Percentiles rank a stretch among this genome's conserved stretches.
phyloP scores from a whole-genome alignment of 345 rosid genomes.

The Camelina sativa region DNA sequence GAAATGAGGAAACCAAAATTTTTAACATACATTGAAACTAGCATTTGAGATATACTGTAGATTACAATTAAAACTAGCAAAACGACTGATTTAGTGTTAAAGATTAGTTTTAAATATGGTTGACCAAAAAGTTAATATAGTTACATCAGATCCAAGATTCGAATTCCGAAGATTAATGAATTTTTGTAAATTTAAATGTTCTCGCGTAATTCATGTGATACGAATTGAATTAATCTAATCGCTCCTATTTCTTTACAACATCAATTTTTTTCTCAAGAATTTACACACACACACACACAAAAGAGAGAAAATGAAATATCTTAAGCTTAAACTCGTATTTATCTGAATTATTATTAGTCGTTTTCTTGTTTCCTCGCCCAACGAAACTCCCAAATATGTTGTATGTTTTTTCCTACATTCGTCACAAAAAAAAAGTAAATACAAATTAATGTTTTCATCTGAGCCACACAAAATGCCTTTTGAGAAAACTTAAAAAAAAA shows the following conservation, averaged over 20 bases:
- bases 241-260: too few relatives aligned
- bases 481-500: not conserved
- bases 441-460: not conserved
- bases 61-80: not conserved
- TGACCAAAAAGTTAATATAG: conserved; percentile 14
- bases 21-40: too few relatives aligned
- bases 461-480: not conserved
- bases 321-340: not conserved
- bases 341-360: not conserved
- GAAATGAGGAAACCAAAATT: not conserved
- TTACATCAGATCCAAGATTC: conserved; percentile 34
- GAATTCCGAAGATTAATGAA: not conserved
- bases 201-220: not conserved
- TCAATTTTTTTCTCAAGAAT: too few relatives aligned
- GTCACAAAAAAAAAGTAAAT: not conserved
- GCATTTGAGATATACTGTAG: too few relatives aligned
- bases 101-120: not conserved
- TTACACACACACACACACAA: too few relatives aligned
- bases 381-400: conserved; percentile 6
- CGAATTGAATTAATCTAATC: not conserved
- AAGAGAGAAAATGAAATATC: too few relatives aligned
- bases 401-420: not conserved
- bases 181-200: not conserved
- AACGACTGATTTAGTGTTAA: conserved; percentile 12
- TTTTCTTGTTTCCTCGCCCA: not conserved